Evolutionary conservation across 345 rosid genomes (phyloP), one percentile per base, ranked within the genome.

Genomic region (Reutealis trisperma): DNA sequence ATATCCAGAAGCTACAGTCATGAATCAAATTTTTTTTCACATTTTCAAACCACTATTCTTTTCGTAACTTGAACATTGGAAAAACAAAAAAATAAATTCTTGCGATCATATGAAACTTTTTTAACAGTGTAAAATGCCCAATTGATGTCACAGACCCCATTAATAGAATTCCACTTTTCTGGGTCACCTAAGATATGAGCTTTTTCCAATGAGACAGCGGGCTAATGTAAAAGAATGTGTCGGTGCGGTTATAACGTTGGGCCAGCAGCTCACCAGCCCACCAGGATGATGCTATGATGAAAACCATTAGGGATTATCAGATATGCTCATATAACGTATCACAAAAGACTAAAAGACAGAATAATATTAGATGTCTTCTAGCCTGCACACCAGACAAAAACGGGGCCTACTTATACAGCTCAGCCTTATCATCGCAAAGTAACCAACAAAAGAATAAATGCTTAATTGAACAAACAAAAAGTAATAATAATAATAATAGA

Each of bases 381-480:
- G 42, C 69, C 59, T 44, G 45, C 73, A 72, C 70, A 77, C 71
- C 55, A 63, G 83, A 80, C 82, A 79, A 81, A 58, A 45, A 32
- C 16, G 51, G 78, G 75, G 47, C 72, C 78, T 15, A 74, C 79
- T 27, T 25, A 34, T 73, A 74, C 82, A 80, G 76, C 82, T 78
- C 78, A 63, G 25, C 77, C 60, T 79, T 58, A 74, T 76, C 30
- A 16, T 11, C 45, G 72, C 47, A 45, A 2, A 15, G 34, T 14
- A 44, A 2, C 41, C 21, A 73, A 27, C 27, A 37, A 49, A 73
- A 44, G 22, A 27, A 21, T 15, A 45, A 51, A 59, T 16, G 44
- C 70, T 51, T 22, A 55, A 58, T 13, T 62, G 30, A 45, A 57
- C 72, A 68, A 12, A 6, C 4, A 4, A 37, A 37, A 4, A 37